Evolutionary conservation across 164 flowering plant genomes (phyloP).

Genomic region (Chloranthus sessilifolius): DNA sequence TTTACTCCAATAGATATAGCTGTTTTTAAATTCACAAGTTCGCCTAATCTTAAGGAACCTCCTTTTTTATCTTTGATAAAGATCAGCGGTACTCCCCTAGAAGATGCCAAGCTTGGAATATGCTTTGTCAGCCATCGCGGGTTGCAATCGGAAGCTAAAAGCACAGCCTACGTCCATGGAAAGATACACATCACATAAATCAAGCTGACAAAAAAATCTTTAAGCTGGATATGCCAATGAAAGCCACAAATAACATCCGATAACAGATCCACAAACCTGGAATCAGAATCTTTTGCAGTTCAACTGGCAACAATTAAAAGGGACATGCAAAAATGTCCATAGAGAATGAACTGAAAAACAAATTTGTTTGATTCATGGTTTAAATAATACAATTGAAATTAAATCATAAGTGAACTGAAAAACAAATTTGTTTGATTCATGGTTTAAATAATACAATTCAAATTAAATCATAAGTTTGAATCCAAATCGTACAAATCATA

Average conservation of each 20-base stretch:
- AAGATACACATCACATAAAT: constrained; percentile 1
- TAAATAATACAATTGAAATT: too few relatives aligned
- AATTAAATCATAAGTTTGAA: too few relatives aligned
- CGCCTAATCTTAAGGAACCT: constrained; percentile 74
- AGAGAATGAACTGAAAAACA: background rate
- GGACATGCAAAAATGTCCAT: background rate
- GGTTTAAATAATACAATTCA: too few relatives aligned
- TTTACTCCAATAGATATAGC: constrained; percentile 84
- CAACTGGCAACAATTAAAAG: background rate
- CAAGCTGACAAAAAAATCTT: background rate
- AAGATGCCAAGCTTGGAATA: constrained; percentile 60
- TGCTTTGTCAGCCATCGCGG: constrained; percentile 70
- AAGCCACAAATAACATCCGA: background rate
- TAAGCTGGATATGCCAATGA: background rate
- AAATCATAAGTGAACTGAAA: background rate
- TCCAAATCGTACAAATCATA: too few relatives aligned
- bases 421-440: background rate
- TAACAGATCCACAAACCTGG: background rate
- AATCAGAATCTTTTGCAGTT: background rate
- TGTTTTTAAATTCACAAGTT: constrained; percentile 69
- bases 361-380: background rate
- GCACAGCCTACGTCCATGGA: constrained; percentile 43
- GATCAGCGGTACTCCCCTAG: constrained; percentile 65
- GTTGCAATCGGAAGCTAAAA: constrained; percentile 75
- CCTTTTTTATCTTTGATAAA: constrained; percentile 47